Conservation (phyloP, 2,329 filamentous ascomycete species). For the Thielaviopsis musarum region DNA sequence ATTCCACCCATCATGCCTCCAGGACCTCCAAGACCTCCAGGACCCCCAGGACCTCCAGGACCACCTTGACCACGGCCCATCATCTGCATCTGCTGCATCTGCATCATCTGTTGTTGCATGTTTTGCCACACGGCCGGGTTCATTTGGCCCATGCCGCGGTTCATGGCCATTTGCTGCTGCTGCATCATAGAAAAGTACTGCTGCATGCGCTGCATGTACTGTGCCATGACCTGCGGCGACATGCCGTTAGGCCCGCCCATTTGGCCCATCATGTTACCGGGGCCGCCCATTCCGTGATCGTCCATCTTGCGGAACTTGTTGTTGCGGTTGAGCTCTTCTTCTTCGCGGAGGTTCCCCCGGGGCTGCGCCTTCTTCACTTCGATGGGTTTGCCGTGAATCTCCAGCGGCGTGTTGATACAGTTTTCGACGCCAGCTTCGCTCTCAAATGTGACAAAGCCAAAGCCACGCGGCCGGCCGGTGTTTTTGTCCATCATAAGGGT, state of each 20-base stretch:
- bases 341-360: slow-evolving; percentile 81
- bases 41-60: slow-evolving; percentile 16
- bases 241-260: slow-evolving; percentile 44
- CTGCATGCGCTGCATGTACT: slow-evolving; percentile 98
- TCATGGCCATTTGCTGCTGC: slow-evolving; percentile 60
- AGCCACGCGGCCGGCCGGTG: slow-evolving; percentile 87
- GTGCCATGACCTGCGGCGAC: slow-evolving; percentile 94
- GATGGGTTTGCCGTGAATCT: slow-evolving; percentile 90
- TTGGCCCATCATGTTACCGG: slow-evolving; percentile 23
- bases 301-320: slow-evolving; percentile 42
- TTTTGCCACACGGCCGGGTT: slow-evolving; percentile 52
- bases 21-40: slow-evolving; percentile 19
- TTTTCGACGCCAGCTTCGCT: slow-evolving; percentile 88
- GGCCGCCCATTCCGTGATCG: slow-evolving; percentile 20
- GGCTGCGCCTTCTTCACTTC: slow-evolving; percentile 98
- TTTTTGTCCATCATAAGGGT: slow-evolving; percentile 99
- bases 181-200: slow-evolving; percentile 94
- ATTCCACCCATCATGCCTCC: too few species aligned
- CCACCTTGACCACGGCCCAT: slow-evolving; percentile 26
- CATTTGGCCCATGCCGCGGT: slow-evolving; percentile 38
- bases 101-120: slow-evolving; percentile 61
- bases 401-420: slow-evolving; percentile 66
- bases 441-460: slow-evolving; percentile 97
- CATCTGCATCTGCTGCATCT: slow-evolving; percentile 58
- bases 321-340: slow-evolving; percentile 55